A percentile compares a stretch with the other conserved stretches of the same genome.
phyloP scores from a whole-genome alignment of 2,329 filamentous ascomycete species.

The Sporothrix brunneoviolacea region DNA sequence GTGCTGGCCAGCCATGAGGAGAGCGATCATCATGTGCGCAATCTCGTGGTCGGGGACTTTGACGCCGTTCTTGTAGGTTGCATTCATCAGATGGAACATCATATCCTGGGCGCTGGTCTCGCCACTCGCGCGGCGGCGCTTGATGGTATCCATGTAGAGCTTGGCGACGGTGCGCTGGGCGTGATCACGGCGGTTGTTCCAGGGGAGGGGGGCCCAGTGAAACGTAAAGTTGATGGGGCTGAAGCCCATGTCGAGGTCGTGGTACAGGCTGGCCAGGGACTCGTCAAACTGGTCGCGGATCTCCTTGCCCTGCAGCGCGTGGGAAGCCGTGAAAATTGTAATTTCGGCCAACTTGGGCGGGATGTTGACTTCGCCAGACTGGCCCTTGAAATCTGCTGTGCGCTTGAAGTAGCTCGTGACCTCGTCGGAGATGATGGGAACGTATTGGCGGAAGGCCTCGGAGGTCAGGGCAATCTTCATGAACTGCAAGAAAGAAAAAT shows the following conservation, averaged over 20 bases:
- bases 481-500: conserved; percentile 37
- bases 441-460: conserved; percentile 57
- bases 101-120: conserved; percentile 55
- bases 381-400: conserved; percentile 50
- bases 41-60: conserved; percentile 67
- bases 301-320: conserved; percentile 68
- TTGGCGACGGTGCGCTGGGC: conserved; percentile 69
- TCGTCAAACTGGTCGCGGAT: conserved; percentile 65
- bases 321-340: conserved; percentile 73
- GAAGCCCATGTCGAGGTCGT: conserved; percentile 76
- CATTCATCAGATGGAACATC: conserved; percentile 73
- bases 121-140: conserved; percentile 47
- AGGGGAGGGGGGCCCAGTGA: conserved; percentile 70
- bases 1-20: conserved; percentile 80
- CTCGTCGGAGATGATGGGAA: conserved; percentile 65
- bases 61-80: conserved; percentile 66
- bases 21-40: conserved; percentile 79
- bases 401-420: conserved; percentile 57
- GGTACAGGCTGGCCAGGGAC: conserved; percentile 69
- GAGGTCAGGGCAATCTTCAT: conserved; percentile 66
- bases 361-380: conserved; percentile 57
- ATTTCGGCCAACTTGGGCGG: conserved; percentile 64
- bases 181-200: conserved; percentile 64
- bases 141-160: conserved; percentile 69
- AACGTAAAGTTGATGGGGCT: conserved; percentile 76